Evolutionary conservation across 768 basidiomycete genomes (phyloP).

Genomic region (Daedalea quercina): DNA sequence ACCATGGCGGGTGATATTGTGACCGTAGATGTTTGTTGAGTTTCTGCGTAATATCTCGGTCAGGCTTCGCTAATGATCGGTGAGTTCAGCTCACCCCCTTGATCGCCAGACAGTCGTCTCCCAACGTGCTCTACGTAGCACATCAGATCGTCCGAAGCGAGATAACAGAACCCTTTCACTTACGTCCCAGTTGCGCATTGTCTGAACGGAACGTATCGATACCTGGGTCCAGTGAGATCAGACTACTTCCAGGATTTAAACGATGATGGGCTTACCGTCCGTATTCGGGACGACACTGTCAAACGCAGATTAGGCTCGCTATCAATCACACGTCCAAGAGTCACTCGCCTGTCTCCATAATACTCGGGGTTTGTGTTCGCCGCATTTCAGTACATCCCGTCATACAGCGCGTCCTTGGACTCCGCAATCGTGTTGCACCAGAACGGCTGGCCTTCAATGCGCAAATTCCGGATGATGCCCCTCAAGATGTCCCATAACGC

Average conservation of each 20-base stretch:
- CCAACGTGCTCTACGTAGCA: slow-evolving; percentile 35
- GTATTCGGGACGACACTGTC: slow-evolving; percentile 48
- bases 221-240: slow-evolving; percentile 25
- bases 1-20: slow-evolving; percentile 48
- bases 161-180: neutral
- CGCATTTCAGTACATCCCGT: slow-evolving; percentile 55
- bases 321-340: neutral
- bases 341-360: slow-evolving; percentile 39
- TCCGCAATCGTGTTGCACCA: slow-evolving; percentile 55
- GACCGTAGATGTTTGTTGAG: slow-evolving; percentile 45
- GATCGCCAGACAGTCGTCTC: slow-evolving; percentile 58
- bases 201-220: slow-evolving; percentile 52
- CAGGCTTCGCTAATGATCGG: too few relatives aligned
- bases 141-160: neutral
- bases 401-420: slow-evolving; percentile 43
- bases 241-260: neutral
- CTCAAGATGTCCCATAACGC: slow-evolving; percentile 40
- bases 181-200: slow-evolving; percentile 49
- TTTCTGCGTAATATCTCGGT: slow-evolving; percentile 34
- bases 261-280: slow-evolving; percentile 48
- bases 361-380: slow-evolving; percentile 47
- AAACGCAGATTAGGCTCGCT: neutral
- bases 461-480: slow-evolving; percentile 40
- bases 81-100: slow-evolving; percentile 27
- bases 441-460: slow-evolving; percentile 50